These are phyloP conservation scores for Volvariella volvacea DNA, from an alignment of 1,284 basidiomycete species.

Conservation along the genomic window DNA sequence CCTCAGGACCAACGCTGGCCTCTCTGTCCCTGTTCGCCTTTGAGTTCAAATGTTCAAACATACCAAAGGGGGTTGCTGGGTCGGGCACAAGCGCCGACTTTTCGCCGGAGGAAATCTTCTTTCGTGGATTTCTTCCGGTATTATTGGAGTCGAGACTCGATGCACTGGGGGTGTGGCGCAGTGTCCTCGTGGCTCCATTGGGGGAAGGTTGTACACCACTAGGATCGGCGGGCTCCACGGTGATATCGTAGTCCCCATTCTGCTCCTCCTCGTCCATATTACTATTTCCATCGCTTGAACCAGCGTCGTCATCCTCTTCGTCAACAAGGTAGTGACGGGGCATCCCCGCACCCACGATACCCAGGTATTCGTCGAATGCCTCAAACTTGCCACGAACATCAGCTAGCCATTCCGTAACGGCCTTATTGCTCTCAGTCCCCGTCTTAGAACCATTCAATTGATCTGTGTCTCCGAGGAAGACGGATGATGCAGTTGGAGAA, in stretches of 20 bases:
- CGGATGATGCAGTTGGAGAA: slow-evolving; percentile 16
- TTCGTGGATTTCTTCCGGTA: slow-evolving; percentile 15
- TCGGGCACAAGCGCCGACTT: slow-evolving; percentile 52
- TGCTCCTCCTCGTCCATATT: slow-evolving; percentile 18
- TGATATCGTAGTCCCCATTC: slow-evolving; percentile 19
- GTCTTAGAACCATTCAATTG: slow-evolving; percentile 23
- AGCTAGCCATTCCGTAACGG: slow-evolving; percentile 65
- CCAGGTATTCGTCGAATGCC: slow-evolving; percentile 59
- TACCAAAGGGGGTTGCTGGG: slow-evolving; percentile 58
- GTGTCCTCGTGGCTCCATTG: slow-evolving; percentile 4
- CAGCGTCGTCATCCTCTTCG: slow-evolving; percentile 23
- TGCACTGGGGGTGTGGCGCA: slow-evolving; percentile 23
- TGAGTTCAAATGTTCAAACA: slow-evolving; percentile 59
- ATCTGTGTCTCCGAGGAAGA: slow-evolving; percentile 11
- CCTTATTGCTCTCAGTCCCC: slow-evolving; percentile 23
- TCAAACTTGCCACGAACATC: slow-evolving; percentile 61
- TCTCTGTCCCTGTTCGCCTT: slow-evolving; percentile 34
- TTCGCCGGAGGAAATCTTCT: slow-evolving; percentile 23
- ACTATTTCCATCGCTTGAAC: slow-evolving; percentile 22
- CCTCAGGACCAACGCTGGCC: slow-evolving; percentile 37
- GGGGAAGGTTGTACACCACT: slow-evolving; percentile 8
- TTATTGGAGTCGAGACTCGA: slow-evolving; percentile 28
- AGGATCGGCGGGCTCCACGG: slow-evolving; percentile 22
- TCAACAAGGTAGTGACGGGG: slow-evolving; percentile 43
- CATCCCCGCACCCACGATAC: slow-evolving; percentile 46